phyloP scores from a whole-genome alignment of 805 yeast genomes.

The Ogataea nonfermentans region DNA sequence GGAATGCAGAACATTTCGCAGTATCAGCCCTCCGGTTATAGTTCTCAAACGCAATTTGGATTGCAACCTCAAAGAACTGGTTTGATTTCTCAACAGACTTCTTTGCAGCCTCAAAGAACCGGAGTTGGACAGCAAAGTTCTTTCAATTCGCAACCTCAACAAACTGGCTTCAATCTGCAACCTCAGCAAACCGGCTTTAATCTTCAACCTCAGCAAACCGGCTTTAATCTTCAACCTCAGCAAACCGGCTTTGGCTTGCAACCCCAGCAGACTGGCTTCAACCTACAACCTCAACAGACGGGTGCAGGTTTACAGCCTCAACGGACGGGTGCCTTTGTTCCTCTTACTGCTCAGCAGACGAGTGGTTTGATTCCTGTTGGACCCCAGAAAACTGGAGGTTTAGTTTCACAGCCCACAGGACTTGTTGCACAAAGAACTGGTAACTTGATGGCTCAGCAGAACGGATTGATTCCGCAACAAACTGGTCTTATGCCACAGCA shows the following conservation, averaged over 20 bases:
- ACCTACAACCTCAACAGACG: background rate
- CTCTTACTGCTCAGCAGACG: conserved; percentile 37
- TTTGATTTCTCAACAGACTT: conserved; percentile 24
- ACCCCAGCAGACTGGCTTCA: conserved; percentile 3
- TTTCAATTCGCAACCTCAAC: conserved; percentile 7
- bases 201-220: conserved; percentile 9
- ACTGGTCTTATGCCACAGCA: conserved; percentile 29
- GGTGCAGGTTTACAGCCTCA: conserved; percentile 50
- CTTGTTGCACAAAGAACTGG: conserved; percentile 38
- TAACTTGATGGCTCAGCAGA: conserved; percentile 32
- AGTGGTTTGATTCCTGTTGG: conserved; percentile 28
- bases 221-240: conserved; percentile 7
- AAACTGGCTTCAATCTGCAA: conserved; percentile 36
- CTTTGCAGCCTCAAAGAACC: conserved; percentile 29
- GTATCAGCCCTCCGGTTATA: conserved; percentile 49
- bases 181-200: conserved; percentile 64
- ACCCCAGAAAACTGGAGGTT: conserved; percentile 23
- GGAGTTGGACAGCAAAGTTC: conserved; percentile 15
- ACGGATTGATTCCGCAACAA: conserved; percentile 33
- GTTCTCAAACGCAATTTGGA: conserved; percentile 13
- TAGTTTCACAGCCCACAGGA: conserved; percentile 22
- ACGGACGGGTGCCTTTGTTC: conserved; percentile 64
- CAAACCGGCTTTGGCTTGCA: background rate
- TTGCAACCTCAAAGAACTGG: conserved; percentile 12
- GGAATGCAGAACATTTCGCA: conserved; percentile 31